Evolutionary conservation across 306 rosid genomes (phyloP), one percentile per base, ranked within the genome.

Genomic region (Carpinus fangiana): DNA sequence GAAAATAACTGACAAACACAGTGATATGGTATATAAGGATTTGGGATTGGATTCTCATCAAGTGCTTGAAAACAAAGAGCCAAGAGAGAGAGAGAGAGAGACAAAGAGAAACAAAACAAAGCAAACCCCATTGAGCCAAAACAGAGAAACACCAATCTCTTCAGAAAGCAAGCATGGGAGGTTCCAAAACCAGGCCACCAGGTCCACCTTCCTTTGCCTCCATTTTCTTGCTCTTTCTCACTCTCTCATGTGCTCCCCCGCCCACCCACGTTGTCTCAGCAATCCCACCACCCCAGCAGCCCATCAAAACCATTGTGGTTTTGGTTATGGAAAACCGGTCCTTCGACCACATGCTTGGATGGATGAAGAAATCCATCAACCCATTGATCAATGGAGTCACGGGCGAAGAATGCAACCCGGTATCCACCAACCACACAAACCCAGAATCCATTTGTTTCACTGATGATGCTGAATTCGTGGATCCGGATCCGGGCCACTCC

Each of bases 401-500:
- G 0, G 99, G 99, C 23, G 82, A 84, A 11, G 99, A 96, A 84
- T 96, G 99, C 88, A 93, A 93, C 70, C 97, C 98, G 0, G 82
- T 93, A 66, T 85, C 96, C 16, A 89, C 99, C 10, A 87, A 86
- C 7, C 73, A 20, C 28, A 73, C 84, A 16, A 84, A 66, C 74
- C 77, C 84, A 7, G 71, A 80, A 69, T 76, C 96, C 31, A 84
- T 95, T 38, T 95, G 99, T 78, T 93, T 93, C 93, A 86, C 85
- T 0, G 98, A 93, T 68, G 98, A 90, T 70, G 97, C 99, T 0
- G 93, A 91, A 81, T 95, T 90, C 48, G 98, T 96, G 87, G 99
- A 96, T 87, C 99, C 99, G 85, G 98, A 96, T 91, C 99, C 98
- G 12, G 98, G 99, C 0, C 99, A 96, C 79, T 93, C 99, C 0